A percentile compares a stretch with the other conserved stretches of the same genome.
Conservation (phyloP, 148 eudicot genomes). For the Rhododendron ovatum region DNA sequence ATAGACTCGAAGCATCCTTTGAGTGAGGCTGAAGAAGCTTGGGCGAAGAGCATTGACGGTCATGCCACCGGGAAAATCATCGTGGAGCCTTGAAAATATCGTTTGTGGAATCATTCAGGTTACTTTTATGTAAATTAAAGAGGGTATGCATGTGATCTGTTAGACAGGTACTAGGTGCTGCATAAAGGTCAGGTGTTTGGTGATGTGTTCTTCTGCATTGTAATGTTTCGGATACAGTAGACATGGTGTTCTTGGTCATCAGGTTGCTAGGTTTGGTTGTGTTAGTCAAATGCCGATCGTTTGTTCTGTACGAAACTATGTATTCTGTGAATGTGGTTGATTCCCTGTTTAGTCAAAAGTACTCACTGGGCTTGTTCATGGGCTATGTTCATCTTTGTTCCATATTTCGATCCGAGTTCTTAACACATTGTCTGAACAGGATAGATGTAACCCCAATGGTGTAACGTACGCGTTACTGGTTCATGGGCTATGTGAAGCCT, state of each 20-base stretch:
- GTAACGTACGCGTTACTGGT: too few relatives aligned
- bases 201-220: background rate
- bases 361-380: background rate
- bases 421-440: too few relatives aligned
- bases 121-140: background rate
- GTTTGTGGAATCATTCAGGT: background rate
- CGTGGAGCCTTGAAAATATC: slow-evolving; percentile 33
- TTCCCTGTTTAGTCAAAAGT: background rate
- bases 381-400: too few relatives aligned
- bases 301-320: background rate
- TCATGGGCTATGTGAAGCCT: too few relatives aligned
- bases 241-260: too few relatives aligned
- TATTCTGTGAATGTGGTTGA: background rate
- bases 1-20: slow-evolving; percentile 59
- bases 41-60: slow-evolving; percentile 65
- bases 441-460: too few relatives aligned
- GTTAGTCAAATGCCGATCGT: background rate
- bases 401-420: too few relatives aligned
- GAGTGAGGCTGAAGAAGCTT: slow-evolving; percentile 70
- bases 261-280: background rate
- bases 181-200: background rate
- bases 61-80: slow-evolving; percentile 84
- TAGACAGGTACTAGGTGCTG: background rate
- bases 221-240: background rate
- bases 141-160: background rate